Evolutionary conservation across 495 filamentous ascomycete genomes (phyloP), one percentile per base, ranked within the genome.

Genomic region (Aspergillus mulundensis): DNA sequence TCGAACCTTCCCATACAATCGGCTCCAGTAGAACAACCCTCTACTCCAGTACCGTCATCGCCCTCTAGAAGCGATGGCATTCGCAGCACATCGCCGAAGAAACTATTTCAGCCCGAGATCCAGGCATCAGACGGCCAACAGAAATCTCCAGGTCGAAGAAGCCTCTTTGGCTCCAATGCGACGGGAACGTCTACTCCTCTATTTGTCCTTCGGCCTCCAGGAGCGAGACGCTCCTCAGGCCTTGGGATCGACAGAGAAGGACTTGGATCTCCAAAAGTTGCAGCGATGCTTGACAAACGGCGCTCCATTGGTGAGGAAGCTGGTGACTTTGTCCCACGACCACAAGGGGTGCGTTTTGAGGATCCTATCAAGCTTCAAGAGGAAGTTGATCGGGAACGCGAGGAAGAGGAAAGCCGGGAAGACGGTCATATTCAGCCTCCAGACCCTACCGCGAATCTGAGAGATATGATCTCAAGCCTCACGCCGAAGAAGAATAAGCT

Each of bases 251-350:
- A 91, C 60, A 83, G 81, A 55, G 74, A 82, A 59, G 89, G 89
- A 5, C 81, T 94, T 48, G 90, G 90, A 19, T 95, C 90, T 4
- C 90, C 90, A 7, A 82, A 80, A 15, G 82, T 95, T 32, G 81
- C 87, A 14, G 86, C 82, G 20, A 79, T 91, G 21, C 80, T 94
- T 32, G 87, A 90, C 44, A 81, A 84, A 47, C 82, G 90, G 41
- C 79, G 75, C 40, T 90, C 87, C 7, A 85, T 95, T 54, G 81
- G 84, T 24, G 84, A 91, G 49, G 74, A 76, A 15, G 81, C 87
- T 11, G 71, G 74, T 5, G 69, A 76, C 7, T 93, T 94, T 62
- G 69, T 82, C 46, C 82, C 86, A 38, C 39, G 64, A 15, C 65
- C 60, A 52, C 73, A 54, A 59, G 79, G 64, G 32, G 85, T 89